Conservation (phyloP, 805 yeast genomes). For the Yamadazyma endophytica region DNA sequence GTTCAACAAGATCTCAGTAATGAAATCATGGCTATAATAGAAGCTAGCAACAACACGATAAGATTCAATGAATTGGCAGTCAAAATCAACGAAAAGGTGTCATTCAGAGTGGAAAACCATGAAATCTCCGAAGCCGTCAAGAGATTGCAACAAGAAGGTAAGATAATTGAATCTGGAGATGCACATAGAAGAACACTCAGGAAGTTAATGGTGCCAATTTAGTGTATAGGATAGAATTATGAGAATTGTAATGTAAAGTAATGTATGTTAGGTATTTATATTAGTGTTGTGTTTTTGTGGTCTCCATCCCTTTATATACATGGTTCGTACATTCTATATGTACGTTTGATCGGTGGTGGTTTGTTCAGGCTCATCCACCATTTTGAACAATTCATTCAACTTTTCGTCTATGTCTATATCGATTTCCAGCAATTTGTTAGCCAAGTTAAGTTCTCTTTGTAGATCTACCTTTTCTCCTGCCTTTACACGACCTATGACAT, state of each 20-base stretch:
- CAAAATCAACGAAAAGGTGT: conserved; percentile 61
- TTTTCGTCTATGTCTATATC: conserved; percentile 39
- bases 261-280: background rate
- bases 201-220: conserved; percentile 13
- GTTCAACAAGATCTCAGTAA: conserved; percentile 68
- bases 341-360: background rate
- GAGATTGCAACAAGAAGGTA: conserved; percentile 68
- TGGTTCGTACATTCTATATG: background rate
- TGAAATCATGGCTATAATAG: conserved; percentile 54
- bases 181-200: conserved; percentile 61
- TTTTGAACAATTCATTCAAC: conserved; percentile 29
- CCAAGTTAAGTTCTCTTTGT: conserved; percentile 31
- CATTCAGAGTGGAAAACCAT: conserved; percentile 60
- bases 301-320: too few species aligned
- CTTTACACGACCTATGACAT: conserved; percentile 23
- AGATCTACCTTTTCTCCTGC: conserved; percentile 39
- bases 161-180: conserved; percentile 65
- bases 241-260: background rate
- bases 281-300: background rate
- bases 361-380: conserved; percentile 21
- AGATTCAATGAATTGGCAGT: conserved; percentile 56
- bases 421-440: conserved; percentile 15
- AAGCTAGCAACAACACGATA: conserved; percentile 45
- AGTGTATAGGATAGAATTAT: background rate
- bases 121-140: conserved; percentile 68